phyloP scores from a whole-genome alignment of 2,329 filamentous ascomycete genomes.

The Penicillium paneum region DNA sequence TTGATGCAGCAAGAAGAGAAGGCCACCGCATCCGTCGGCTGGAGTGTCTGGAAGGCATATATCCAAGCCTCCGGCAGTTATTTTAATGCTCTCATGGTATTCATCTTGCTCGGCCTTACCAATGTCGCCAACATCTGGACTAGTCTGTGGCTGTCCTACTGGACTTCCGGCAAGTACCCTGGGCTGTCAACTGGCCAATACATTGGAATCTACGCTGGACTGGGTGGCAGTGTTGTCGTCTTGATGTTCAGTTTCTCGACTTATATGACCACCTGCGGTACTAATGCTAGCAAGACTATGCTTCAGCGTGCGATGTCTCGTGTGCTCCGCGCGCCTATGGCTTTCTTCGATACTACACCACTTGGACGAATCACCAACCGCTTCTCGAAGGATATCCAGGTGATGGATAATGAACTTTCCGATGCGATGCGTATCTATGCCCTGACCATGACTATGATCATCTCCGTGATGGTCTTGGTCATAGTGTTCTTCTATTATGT shows the following conservation, averaged over 20 bases:
- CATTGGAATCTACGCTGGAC: constrained; percentile 65
- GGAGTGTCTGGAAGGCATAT: constrained; percentile 76
- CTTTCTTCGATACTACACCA: constrained; percentile 96
- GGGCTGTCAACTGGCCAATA: constrained; percentile 65
- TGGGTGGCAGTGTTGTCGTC: constrained; percentile 68
- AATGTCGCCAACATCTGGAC: constrained; percentile 85
- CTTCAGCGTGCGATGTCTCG: constrained; percentile 74
- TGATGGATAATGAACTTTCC: constrained; percentile 89
- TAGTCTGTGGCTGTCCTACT: constrained; percentile 89
- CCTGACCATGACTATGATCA: constrained; percentile 76
- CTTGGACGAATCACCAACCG: constrained; percentile 93
- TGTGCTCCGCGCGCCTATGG: constrained; percentile 69
- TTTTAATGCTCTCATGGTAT: constrained; percentile 59
- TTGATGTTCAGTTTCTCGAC: constrained; percentile 80
- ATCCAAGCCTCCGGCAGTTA: constrained; percentile 68
- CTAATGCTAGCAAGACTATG: constrained; percentile 76
- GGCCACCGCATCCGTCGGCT: constrained; percentile 72
- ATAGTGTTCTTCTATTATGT: constrained; percentile 89
- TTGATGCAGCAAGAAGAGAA: constrained; percentile 53
- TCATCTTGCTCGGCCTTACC: constrained; percentile 65
- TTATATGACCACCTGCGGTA: constrained; percentile 72
- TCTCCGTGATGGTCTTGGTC: constrained; percentile 81
- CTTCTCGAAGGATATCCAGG: constrained; percentile 91
- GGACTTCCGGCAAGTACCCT: constrained; percentile 74
- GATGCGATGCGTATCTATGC: constrained; percentile 93